A percentile compares a stretch with the other conserved stretches of the same genome.
Evolutionary conservation across 805 yeast species (phyloP).

Genomic region (Komagataella pseudopastoris): DNA sequence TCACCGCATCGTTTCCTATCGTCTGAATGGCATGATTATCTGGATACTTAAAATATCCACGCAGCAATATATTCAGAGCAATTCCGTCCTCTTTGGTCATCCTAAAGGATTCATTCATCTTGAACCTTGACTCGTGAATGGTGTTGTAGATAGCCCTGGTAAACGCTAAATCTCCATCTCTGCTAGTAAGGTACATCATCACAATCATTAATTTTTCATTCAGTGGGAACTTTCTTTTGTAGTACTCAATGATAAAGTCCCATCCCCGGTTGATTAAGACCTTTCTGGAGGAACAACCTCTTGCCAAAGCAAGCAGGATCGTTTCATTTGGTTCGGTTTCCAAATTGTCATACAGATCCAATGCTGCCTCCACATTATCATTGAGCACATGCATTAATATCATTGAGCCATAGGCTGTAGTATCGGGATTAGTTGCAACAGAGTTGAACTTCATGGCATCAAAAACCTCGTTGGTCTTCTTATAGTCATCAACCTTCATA

Average conservation of each 20-base stretch:
- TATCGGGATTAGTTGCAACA: slow-evolving; percentile 49
- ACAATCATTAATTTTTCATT: slow-evolving; percentile 39
- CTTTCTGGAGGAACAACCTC: slow-evolving; percentile 47
- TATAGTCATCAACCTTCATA: slow-evolving; percentile 33
- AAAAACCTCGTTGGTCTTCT: slow-evolving; percentile 61
- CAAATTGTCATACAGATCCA: slow-evolving; percentile 71
- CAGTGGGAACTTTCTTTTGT: slow-evolving; percentile 22
- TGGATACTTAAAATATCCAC: slow-evolving; percentile 22
- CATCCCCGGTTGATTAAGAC: slow-evolving; percentile 49
- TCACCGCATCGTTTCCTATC: slow-evolving; percentile 23
- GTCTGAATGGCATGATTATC: slow-evolving; percentile 14
- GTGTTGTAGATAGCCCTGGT: slow-evolving; percentile 54
- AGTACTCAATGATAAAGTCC: slow-evolving; percentile 59
- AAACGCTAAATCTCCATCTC: slow-evolving; percentile 64
- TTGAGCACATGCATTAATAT: slow-evolving; percentile 51
- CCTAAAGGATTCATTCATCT: neutral
- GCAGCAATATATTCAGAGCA: slow-evolving; percentile 25
- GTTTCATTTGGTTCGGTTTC: slow-evolving; percentile 23
- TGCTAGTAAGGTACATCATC: slow-evolving; percentile 65
- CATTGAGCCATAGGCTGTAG: slow-evolving; percentile 56
- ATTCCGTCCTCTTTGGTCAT: neutral
- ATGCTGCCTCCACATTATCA: slow-evolving; percentile 55
- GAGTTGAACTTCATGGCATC: slow-evolving; percentile 79
- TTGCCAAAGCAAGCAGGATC: slow-evolving; percentile 44
- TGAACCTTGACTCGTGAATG: slow-evolving; percentile 21